phyloP scores from a whole-genome alignment of 305 asterid species.

The Rubia peregrina region DNA sequence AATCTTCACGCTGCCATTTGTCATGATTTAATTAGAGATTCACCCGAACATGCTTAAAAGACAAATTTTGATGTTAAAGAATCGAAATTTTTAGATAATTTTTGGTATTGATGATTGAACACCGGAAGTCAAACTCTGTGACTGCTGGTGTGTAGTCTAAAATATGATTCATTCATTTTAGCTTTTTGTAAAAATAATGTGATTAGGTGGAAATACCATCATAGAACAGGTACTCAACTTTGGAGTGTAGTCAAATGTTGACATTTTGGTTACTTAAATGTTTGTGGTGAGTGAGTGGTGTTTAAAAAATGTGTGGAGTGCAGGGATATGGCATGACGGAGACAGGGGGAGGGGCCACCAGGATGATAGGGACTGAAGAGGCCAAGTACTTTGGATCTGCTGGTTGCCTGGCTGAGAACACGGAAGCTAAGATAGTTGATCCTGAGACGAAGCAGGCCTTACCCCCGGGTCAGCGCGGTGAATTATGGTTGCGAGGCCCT shows the following conservation, averaged over 20 bases:
- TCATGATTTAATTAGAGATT: background rate
- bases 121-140: background rate
- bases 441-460: conserved; percentile 56
- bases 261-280: background rate
- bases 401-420: conserved; percentile 51
- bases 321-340: conserved; percentile 94
- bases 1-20: background rate
- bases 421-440: conserved; percentile 80
- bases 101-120: background rate
- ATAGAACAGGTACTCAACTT: background rate
- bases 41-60: background rate
- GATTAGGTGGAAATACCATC: background rate
- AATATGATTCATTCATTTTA: background rate
- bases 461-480: conserved; percentile 71
- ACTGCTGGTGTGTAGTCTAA: background rate
- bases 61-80: background rate
- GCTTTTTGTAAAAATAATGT: background rate
- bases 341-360: conserved; percentile 60
- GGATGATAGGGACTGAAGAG: conserved; percentile 54
- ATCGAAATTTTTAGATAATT: background rate
- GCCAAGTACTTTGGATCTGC: conserved; percentile 47
- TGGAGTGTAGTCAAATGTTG: background rate
- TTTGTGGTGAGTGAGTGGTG: conserved; percentile 1
- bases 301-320: conserved; percentile 1
- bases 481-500: conserved; percentile 73